Percentiles rank a stretch among this genome's conserved stretches.
Conservation (phyloP, 2,329 filamentous ascomycete genomes). For the Ascocoryne sarcoides region DNA sequence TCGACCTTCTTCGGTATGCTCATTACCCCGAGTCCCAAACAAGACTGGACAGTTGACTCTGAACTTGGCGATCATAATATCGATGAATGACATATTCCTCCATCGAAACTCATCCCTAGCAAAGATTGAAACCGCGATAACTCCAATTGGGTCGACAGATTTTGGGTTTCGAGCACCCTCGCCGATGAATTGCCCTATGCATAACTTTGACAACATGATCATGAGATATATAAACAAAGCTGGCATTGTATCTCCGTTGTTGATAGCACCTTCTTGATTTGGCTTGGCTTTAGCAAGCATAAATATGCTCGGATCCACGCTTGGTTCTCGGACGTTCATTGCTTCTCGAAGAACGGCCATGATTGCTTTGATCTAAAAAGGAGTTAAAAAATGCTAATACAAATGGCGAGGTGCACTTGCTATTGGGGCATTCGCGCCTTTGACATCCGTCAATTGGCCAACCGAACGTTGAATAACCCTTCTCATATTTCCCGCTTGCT, state of each 20-base stretch:
- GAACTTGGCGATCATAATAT: slow-evolving; percentile 83
- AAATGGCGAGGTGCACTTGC: slow-evolving; percentile 32
- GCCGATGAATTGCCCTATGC: slow-evolving; percentile 60
- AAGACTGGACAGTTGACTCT: slow-evolving; percentile 73
- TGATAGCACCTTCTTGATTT: slow-evolving; percentile 36
- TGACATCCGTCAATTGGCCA: slow-evolving; percentile 62
- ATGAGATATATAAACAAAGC: slow-evolving; percentile 65
- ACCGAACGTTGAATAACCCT: slow-evolving; percentile 62
- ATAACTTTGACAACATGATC: slow-evolving; percentile 65
- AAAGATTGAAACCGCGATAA: slow-evolving; percentile 67
- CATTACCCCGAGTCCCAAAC: slow-evolving; percentile 72
- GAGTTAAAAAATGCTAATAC: neutral
- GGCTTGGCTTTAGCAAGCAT: neutral
- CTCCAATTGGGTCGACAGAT: slow-evolving; percentile 70
- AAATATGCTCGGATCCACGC: neutral
- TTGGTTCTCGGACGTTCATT: neutral
- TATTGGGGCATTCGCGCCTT: slow-evolving; percentile 49
- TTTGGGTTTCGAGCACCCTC: slow-evolving; percentile 57
- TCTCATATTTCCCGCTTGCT: slow-evolving; percentile 49
- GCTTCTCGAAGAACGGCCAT: slow-evolving; percentile 1
- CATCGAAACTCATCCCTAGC: slow-evolving; percentile 58
- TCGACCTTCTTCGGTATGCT: slow-evolving; percentile 62
- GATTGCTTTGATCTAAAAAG: slow-evolving; percentile 1
- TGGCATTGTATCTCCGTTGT: slow-evolving; percentile 47
- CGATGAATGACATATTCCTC: slow-evolving; percentile 60